Conservation (phyloP, 2,329 filamentous ascomycete species). For the Dendryphion nanum region DNA sequence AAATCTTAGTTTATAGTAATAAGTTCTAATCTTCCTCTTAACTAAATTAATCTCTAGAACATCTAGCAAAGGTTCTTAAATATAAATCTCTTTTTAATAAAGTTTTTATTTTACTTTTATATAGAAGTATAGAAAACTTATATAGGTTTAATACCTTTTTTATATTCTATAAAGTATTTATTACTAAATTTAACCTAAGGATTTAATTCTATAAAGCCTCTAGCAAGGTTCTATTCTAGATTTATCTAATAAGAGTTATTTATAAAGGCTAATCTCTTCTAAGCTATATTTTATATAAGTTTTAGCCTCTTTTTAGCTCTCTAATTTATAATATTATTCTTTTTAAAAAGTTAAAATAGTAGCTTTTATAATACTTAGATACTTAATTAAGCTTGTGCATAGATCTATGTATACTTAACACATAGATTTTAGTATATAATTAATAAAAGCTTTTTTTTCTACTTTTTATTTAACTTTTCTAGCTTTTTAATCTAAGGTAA, state of each 20-base stretch:
- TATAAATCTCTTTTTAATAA: neutral
- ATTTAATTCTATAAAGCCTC: neutral
- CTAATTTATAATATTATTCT: neutral
- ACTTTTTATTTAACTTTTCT: too few relatives aligned
- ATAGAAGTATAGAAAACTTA: neutral
- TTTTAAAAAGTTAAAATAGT: neutral
- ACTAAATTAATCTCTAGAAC: neutral
- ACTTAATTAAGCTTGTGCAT: too few relatives aligned
- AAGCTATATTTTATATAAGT: neutral
- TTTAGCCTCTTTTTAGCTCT: neutral
- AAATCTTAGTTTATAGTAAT: neutral
- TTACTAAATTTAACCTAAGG: neutral
- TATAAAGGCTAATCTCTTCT: neutral
- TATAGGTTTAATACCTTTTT: neutral
- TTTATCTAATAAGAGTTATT: too few relatives aligned
- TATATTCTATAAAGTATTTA: neutral
- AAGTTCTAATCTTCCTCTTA: neutral
- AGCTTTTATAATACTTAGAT: neutral
- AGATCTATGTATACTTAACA: too few relatives aligned
- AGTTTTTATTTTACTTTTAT: neutral
- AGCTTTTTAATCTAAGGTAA: too few relatives aligned
- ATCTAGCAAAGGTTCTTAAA: neutral
- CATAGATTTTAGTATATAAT: too few relatives aligned
- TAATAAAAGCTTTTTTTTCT: too few relatives aligned
- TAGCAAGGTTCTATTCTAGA: too few relatives aligned